phyloP scores from a whole-genome alignment of 2,329 filamentous ascomycete genomes.

The Exophiala calicioides region DNA sequence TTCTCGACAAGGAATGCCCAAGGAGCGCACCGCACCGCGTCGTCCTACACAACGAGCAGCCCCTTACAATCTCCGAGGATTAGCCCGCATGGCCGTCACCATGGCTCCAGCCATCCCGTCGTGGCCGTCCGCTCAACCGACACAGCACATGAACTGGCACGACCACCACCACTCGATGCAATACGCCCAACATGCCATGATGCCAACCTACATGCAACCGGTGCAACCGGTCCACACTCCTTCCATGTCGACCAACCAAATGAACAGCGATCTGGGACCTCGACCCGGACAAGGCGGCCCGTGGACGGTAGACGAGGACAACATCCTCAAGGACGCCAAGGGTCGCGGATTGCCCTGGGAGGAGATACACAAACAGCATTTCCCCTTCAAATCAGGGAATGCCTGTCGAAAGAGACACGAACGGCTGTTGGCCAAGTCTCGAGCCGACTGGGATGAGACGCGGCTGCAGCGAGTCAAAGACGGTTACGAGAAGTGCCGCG shows the following conservation, averaged over 20 bases:
- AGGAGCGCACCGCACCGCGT: slow-evolving; percentile 20
- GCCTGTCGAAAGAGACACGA: slow-evolving; percentile 90
- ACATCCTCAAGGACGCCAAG: slow-evolving; percentile 69
- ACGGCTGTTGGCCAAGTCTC: slow-evolving; percentile 71
- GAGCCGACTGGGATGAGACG: slow-evolving; percentile 75
- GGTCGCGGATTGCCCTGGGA: slow-evolving; percentile 79
- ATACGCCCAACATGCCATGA: slow-evolving; percentile 25
- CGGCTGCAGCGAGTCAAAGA: slow-evolving; percentile 73
- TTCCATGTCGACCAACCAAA: slow-evolving; percentile 1
- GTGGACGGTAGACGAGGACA: slow-evolving; percentile 75
- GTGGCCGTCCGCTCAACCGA: slow-evolving; percentile 16
- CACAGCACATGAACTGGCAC: slow-evolving; percentile 14
- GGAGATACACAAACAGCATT: slow-evolving; percentile 74
- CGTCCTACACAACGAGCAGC: slow-evolving; percentile 17
- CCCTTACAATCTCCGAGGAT: slow-evolving; percentile 25
- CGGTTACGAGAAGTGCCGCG: slow-evolving; percentile 72
- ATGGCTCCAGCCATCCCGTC: slow-evolving; percentile 20
- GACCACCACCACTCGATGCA: slow-evolving; percentile 21
- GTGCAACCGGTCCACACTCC: slow-evolving; percentile 11
- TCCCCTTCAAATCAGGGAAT: slow-evolving; percentile 74
- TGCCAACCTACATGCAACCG: slow-evolving; percentile 22
- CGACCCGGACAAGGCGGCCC: slow-evolving; percentile 52
- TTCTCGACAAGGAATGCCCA: slow-evolving; percentile 21
- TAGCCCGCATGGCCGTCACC: slow-evolving; percentile 25
- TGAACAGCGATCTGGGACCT: slow-evolving; percentile 10